Conservation (phyloP, 2,329 filamentous ascomycete species). For the Thielaviopsis ethacetica region DNA sequence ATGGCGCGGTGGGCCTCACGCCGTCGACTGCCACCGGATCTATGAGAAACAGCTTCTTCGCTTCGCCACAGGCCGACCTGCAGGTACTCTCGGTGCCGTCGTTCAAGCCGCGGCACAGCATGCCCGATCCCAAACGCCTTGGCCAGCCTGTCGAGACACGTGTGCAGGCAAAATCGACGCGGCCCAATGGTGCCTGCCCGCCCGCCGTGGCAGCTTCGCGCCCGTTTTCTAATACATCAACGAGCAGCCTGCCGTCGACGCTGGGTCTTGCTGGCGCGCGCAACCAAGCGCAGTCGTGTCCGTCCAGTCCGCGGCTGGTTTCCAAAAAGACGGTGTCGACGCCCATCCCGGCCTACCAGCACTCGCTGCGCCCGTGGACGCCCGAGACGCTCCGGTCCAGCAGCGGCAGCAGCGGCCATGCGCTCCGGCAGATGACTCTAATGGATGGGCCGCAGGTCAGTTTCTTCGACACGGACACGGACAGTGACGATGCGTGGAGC, state of each 20-base stretch:
- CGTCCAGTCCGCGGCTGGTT: neutral
- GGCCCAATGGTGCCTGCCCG: neutral
- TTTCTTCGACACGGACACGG: constrained; percentile 8
- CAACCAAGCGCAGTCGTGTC: neutral
- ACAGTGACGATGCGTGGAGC: constrained; percentile 2
- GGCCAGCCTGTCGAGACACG: constrained; percentile 6
- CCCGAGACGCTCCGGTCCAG: neutral
- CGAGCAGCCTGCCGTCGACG: neutral
- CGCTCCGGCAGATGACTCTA: neutral
- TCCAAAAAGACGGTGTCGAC: neutral
- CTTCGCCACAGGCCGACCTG: constrained; percentile 2
- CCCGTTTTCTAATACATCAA: neutral
- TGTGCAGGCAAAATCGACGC: neutral
- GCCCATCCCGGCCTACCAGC: constrained; percentile 1
- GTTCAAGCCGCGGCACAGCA: constrained; percentile 4
- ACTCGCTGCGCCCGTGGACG: constrained; percentile 1
- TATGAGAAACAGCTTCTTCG: neutral
- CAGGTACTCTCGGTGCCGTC: neutral
- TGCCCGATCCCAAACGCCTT: constrained; percentile 2
- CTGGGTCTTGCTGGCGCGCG: neutral
- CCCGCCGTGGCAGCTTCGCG: neutral
- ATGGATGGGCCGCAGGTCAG: constrained; percentile 1
- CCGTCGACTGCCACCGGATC: neutral
- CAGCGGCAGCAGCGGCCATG: neutral
- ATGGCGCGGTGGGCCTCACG: neutral